Conservation (phyloP, 2,329 filamentous ascomycete species). For the Aspergillus pseudoviridinutans region DNA sequence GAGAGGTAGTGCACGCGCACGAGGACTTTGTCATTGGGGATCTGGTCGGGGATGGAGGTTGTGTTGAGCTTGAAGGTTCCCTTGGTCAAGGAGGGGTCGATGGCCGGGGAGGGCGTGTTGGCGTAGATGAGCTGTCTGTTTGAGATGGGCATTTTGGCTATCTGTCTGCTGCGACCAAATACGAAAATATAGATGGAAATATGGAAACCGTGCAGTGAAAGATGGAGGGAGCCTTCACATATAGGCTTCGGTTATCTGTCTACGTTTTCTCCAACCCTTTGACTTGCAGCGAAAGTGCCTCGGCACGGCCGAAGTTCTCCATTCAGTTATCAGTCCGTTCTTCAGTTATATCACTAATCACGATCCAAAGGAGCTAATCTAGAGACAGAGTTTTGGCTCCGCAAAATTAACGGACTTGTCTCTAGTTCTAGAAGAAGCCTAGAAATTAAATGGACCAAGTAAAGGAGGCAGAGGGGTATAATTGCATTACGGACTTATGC, state of each 20-base stretch:
- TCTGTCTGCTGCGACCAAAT: not conserved
- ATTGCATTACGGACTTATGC: not conserved
- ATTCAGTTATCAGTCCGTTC: not conserved
- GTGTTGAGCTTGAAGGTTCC: constrained; percentile 35
- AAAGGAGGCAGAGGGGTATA: not conserved
- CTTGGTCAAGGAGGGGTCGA: constrained; percentile 31
- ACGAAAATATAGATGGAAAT: not conserved
- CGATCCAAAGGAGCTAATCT: not conserved
- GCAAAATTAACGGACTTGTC: not conserved
- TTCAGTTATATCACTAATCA: not conserved
- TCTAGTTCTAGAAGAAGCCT: not conserved
- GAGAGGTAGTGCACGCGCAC: constrained; percentile 60
- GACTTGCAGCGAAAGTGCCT: not conserved
- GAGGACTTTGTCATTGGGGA: constrained; percentile 56
- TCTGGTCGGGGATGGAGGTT: constrained; percentile 22
- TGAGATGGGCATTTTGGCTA: constrained; percentile 18
- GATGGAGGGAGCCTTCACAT: not conserved
- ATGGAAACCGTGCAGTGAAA: constrained; percentile 8
- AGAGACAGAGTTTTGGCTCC: not conserved
- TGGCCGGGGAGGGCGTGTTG: constrained; percentile 30
- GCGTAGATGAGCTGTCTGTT: constrained; percentile 37
- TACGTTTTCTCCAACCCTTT: not conserved
- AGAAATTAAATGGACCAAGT: not conserved
- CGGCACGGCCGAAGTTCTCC: not conserved
- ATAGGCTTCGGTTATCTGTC: not conserved